A percentile compares a stretch with the other conserved stretches of the same genome.
Evolutionary conservation across 805 yeast genomes (phyloP).

Genomic region (Kodamaea restingae): DNA sequence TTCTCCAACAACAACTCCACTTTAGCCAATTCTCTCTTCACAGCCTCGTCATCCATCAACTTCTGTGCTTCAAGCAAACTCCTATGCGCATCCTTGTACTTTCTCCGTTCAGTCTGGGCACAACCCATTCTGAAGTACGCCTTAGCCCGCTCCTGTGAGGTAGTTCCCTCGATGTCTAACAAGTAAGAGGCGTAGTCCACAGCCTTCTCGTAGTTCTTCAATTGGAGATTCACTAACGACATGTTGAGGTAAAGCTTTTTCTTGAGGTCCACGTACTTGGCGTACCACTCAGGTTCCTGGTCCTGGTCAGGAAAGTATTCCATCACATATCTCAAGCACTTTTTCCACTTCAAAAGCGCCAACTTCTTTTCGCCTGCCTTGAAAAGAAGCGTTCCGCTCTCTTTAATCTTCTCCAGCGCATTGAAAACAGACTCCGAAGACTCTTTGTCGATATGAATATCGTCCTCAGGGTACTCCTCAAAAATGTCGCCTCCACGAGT

Average conservation of each 20-base stretch:
- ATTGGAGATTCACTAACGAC: constrained; percentile 50
- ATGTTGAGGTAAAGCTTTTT: constrained; percentile 56
- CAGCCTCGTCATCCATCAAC: constrained; percentile 44
- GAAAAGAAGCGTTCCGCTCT: constrained; percentile 60
- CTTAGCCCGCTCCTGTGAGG: constrained; percentile 48
- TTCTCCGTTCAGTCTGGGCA: constrained; percentile 40
- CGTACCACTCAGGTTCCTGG: constrained; percentile 49
- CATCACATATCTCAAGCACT: constrained; percentile 64
- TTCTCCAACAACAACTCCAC: constrained; percentile 28
- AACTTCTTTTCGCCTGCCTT: constrained; percentile 48
- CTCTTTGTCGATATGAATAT: constrained; percentile 52
- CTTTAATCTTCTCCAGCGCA: constrained; percentile 56
- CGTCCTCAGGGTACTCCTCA: constrained; percentile 80
- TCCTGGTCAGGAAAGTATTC: constrained; percentile 71
- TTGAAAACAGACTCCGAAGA: constrained; percentile 49
- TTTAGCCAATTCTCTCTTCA: constrained; percentile 40
- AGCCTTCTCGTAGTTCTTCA: constrained; percentile 46
- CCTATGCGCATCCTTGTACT: constrained; percentile 46
- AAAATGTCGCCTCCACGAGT: constrained; percentile 63
- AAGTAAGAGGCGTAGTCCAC: constrained; percentile 53
- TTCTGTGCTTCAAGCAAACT: constrained; percentile 44
- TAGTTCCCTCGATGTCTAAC: constrained; percentile 44
- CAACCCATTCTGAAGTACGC: constrained; percentile 54
- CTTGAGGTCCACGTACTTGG: constrained; percentile 48
- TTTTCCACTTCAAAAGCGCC: constrained; percentile 60